Base-by-base conservation (phyloP, 2,329 filamentous ascomycete species). In the Coniella lustricola region DNA sequence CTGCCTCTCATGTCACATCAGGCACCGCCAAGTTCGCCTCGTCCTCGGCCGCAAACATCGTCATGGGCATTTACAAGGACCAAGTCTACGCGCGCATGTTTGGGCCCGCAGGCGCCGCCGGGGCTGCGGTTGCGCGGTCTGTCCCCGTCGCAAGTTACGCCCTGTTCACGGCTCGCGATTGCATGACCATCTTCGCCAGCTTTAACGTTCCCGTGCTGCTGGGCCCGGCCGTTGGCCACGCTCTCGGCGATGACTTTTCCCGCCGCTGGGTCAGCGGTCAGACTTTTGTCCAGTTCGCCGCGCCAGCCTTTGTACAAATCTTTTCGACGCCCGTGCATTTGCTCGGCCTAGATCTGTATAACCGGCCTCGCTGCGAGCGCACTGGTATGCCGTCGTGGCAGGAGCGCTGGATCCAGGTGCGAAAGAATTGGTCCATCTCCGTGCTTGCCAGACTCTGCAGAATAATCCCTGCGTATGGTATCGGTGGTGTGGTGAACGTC, bases 51-150 rank as follows among this genome's bases (percentile, higher is more conserved):
- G 81, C 90, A 48, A 97, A 96, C 68, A 83, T 95, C 66, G 79
- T 81, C 7, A 75, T 95, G 32, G 89, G 88, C 66, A 81, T 95
- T 40, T 89, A 93, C 76, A 96, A 95, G 66, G 90, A 95, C 69
- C 83, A 84, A 59, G 81, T 85, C 52, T 95, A 91, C 64, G 88
- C 88, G 1, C 79, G 81, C 60, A 77, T 95, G 60, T 95, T 94
- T 64, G 87, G 87, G 12, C 80, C 84, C 0, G 68, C 71, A 0
- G 73, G 65, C 49, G 12, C 33, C 36, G 63, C 70, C 1, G 76
- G 67, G 10, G n/a, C n/a, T n/a, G n/a, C n/a, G n/a, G n/a, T n/a
- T n/a, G 25, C 25, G 25, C 72, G 75, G 14, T 67, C 74, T 21
- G 84, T 95, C 0, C 82, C 87, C 0, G 67, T 81, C 29, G 72